Conservation (phyloP, 805 yeast species). For the Kuraishia floccosa region DNA sequence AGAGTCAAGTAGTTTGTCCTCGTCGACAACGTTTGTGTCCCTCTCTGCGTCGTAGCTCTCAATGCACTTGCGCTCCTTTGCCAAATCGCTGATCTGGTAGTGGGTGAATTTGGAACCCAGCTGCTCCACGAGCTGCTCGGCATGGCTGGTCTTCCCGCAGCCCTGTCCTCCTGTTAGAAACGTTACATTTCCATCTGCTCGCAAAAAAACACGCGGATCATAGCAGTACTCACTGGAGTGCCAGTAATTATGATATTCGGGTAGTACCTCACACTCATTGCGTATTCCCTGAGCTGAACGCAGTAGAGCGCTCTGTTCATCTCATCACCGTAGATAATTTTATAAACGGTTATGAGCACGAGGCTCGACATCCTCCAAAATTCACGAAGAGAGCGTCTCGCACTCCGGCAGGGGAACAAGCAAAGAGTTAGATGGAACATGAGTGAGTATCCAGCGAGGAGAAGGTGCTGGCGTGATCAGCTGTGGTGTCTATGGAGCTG, state of each 20-base stretch:
- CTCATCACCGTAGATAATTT: too few species aligned
- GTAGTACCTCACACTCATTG: constrained; percentile 19
- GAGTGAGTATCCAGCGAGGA: too few species aligned
- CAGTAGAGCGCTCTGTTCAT: too few species aligned
- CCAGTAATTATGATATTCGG: constrained; percentile 90
- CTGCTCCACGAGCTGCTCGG: constrained; percentile 39
- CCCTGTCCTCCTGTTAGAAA: constrained; percentile 23
- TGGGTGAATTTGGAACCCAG: constrained; percentile 35
- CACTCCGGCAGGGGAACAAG: too few species aligned
- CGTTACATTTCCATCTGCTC: too few species aligned
- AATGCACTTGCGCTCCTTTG: constrained; percentile 63
- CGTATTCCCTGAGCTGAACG: neutral
- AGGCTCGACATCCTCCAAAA: too few species aligned
- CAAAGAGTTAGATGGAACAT: too few species aligned
- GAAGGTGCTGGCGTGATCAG: too few species aligned
- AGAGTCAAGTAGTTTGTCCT: constrained; percentile 74
- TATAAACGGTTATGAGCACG: too few species aligned
- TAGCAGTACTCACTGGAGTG: constrained; percentile 74
- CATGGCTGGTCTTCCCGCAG: constrained; percentile 74
- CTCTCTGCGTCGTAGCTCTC: constrained; percentile 81
- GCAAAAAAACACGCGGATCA: too few species aligned
- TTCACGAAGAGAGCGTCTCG: too few species aligned
- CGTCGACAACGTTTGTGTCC: constrained; percentile 85
- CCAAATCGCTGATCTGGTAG: constrained; percentile 69
- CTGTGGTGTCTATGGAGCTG: too few species aligned